Base-by-base conservation (phyloP, 768 basidiomycete species). In the Podaxis carcinomalis region DNA sequence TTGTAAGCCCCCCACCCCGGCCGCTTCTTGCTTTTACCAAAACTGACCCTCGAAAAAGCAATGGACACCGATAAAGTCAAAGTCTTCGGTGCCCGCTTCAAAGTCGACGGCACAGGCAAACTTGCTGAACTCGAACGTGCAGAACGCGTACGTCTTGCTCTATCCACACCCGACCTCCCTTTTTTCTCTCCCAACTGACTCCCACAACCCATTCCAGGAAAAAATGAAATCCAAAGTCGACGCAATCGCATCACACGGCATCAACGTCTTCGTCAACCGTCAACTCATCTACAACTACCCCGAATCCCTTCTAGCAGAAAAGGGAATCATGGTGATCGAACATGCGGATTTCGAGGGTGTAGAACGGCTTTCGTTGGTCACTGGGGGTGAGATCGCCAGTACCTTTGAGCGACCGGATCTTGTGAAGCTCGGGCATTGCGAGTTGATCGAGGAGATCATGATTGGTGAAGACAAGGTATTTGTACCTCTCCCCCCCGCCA, bases 41-140 rank as follows among this genome's bases (percentile, higher is more conserved):
- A 60, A 5, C 59, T 53, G 7, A 62, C 36, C 4, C 42, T 46
- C 23, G 51, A 63, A 10, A 10, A 65, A 95, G 95, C 97, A 2
- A 98, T 98, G 97, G 97, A 99, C 76, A 99, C 97, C 27, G 97
- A 99, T 77, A 99, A 99, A 75, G 97, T 98, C 80, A 99, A 99
- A 77, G 90, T 99, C 63, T 99, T 99, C 63, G 97, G 97, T 46
- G 96, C 97, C 0, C 84, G 94, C 39, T 88, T 98, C 64, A 93
- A 95, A 75, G 97, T 98, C 5, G 96, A 98, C 68, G 83, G 92
- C 50, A 96, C 97, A 2, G 92, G 95, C 56, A 98, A 99, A 77
- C 85, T 99, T 5, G 97, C 97, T 6, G 97, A 99, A 74, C 87
- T 99, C 16, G 97, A 99, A 74, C 89, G 95, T 10, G 97, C 97